A percentile compares a stretch with the other conserved stretches of the same genome.
phyloP scores from a whole-genome alignment of 495 filamentous ascomycete genomes.

The Trypethelium eluteriae region DNA sequence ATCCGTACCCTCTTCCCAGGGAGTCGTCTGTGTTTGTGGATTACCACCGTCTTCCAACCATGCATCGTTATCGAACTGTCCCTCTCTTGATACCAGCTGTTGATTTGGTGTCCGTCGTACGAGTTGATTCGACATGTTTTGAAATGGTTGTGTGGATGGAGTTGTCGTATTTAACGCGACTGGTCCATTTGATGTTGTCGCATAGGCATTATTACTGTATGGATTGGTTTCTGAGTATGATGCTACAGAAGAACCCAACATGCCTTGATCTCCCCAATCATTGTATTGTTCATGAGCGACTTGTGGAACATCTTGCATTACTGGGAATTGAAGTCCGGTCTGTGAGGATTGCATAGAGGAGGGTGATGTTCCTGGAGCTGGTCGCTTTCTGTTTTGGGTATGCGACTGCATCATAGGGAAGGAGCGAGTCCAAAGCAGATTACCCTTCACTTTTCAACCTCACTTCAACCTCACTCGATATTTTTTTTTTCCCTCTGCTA shows the following conservation, averaged over 20 bases:
- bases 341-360: slow-evolving; percentile 32
- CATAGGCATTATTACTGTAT: slow-evolving; percentile 12
- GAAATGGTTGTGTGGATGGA: slow-evolving; percentile 7
- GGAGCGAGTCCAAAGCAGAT: too few species aligned
- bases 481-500: too few species aligned
- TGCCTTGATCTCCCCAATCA: slow-evolving; percentile 10
- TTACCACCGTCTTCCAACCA: slow-evolving; percentile 12
- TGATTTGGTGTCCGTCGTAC: slow-evolving; percentile 58
- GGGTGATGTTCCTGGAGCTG: slow-evolving; percentile 62
- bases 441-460: too few species aligned
- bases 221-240: slow-evolving; percentile 14
- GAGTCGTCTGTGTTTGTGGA: slow-evolving; percentile 15
- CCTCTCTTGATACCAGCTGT: slow-evolving; percentile 46
- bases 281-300: slow-evolving; percentile 35
- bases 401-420: slow-evolving; percentile 17
- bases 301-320: slow-evolving; percentile 25
- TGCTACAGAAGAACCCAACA: slow-evolving; percentile 12
- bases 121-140: slow-evolving; percentile 53
- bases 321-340: slow-evolving; percentile 23
- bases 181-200: slow-evolving; percentile 1
- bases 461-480: too few species aligned
- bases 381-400: slow-evolving; percentile 53
- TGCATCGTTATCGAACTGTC: slow-evolving; percentile 39
- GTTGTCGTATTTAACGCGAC: too few species aligned
- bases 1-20: slow-evolving; percentile 53